Conservation (phyloP, 441 rosid species). For the Bruguiera hainesii region DNA sequence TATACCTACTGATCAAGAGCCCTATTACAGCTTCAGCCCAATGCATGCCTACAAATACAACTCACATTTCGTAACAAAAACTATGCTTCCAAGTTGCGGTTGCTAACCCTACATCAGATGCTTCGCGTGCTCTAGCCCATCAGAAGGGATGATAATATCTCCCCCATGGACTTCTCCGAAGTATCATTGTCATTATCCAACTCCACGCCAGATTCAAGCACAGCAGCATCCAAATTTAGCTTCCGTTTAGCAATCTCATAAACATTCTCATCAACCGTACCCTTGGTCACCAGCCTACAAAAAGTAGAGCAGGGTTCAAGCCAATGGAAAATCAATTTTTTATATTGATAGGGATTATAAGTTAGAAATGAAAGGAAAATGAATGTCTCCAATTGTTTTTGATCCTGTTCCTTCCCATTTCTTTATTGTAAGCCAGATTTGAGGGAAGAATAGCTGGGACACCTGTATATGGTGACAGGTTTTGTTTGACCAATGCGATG, state of each 20-base stretch:
- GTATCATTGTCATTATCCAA: constrained; percentile 52
- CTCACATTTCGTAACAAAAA: too few relatives aligned
- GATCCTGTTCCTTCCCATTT: not conserved
- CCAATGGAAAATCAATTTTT: not conserved
- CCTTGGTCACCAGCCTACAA: constrained; percentile 78
- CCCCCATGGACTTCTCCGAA: constrained; percentile 86
- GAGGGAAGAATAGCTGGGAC: not conserved
- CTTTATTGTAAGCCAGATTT: too few relatives aligned
- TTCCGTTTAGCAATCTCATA: constrained; percentile 91
- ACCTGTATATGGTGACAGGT: constrained; percentile 92
- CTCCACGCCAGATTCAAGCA: constrained; percentile 72
- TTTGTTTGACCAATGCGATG: constrained; percentile 95
- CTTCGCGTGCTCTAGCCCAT: constrained; percentile 39
- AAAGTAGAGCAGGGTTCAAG: constrained; percentile 2
- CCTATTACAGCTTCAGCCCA: too few relatives aligned
- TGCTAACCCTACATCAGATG: too few relatives aligned
- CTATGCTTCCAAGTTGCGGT: too few relatives aligned
- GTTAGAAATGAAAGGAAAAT: not conserved
- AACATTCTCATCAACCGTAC: constrained; percentile 88
- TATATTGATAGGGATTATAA: not conserved
- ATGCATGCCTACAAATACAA: too few relatives aligned
- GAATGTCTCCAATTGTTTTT: not conserved
- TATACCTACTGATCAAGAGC: too few relatives aligned
- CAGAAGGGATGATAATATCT: constrained; percentile 80
- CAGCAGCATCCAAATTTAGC: constrained; percentile 82